Conservation (phyloP, 1,139 yeast species). For the Kurtzmaniella quercitrusa region DNA sequence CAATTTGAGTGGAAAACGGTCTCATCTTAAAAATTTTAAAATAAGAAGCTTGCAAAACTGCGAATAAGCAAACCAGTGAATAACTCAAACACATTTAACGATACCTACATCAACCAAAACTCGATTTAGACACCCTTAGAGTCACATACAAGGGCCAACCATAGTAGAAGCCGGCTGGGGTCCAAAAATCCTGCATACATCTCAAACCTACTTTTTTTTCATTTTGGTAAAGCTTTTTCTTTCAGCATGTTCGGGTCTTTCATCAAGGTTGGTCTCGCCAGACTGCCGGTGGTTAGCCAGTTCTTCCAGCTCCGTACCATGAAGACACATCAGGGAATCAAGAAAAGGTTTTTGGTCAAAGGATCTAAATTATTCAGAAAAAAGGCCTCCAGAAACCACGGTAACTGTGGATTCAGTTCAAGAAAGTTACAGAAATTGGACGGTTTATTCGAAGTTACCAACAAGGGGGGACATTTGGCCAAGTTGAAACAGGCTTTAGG, state of each 20-base stretch:
- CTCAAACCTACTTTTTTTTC: not conserved
- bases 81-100: no score
- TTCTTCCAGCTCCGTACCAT: constrained; percentile 45
- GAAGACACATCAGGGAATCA: constrained; percentile 74
- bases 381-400: constrained; percentile 87
- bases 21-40: no score
- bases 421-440: constrained; percentile 60
- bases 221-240: not conserved
- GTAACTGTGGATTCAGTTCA: constrained; percentile 83
- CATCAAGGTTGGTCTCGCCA: constrained; percentile 4
- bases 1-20: no score
- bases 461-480: constrained; percentile 47
- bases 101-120: no score
- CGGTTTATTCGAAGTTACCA: constrained; percentile 56
- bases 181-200: not conserved
- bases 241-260: constrained; percentile 7
- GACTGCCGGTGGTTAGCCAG: constrained; percentile 16
- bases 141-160: no score
- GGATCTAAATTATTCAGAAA: constrained; percentile 51
- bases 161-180: no score
- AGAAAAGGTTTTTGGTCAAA: constrained; percentile 79
- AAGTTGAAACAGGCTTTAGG: constrained; percentile 36
- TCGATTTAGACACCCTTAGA: no score
- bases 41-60: no score
- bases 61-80: no score